Evolutionary conservation across 208 protist genomes (phyloP).

Genomic region (Wallacemonas sp.): DNA sequence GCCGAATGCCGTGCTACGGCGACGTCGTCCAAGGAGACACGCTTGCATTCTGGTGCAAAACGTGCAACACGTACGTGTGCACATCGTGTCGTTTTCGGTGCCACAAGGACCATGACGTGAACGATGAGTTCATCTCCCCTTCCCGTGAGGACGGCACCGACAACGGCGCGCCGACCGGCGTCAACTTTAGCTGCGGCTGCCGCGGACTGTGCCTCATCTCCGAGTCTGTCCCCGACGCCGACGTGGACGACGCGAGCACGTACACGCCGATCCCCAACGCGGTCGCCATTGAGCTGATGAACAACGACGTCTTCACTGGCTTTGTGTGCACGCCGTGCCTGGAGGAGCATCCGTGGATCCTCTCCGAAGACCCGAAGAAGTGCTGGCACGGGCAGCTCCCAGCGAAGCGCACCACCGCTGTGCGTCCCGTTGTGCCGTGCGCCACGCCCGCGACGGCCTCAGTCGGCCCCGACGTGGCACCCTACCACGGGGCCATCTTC

Average conservation of each 20-base stretch:
- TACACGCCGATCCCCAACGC: constrained; percentile 39
- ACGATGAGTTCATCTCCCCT: constrained; percentile 27
- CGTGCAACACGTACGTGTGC: constrained; percentile 75
- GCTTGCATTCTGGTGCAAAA: constrained; percentile 67
- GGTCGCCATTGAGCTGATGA: constrained; percentile 64
- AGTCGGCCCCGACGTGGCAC: constrained; percentile 33
- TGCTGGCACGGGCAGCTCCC: constrained; percentile 74
- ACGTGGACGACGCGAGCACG: constrained; percentile 37
- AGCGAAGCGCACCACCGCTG: constrained; percentile 17
- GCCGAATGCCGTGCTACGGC: constrained; percentile 77
- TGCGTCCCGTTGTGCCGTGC: constrained; percentile 48
- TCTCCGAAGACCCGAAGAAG: constrained; percentile 44
- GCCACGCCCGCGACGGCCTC: constrained; percentile 16
- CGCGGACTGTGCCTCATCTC: constrained; percentile 63
- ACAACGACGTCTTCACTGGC: constrained; percentile 76
- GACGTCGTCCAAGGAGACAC: constrained; percentile 71
- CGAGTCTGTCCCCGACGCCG: constrained; percentile 38
- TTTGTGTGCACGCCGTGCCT: constrained; percentile 82
- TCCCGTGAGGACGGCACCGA: constrained; percentile 48
- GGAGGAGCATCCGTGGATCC: constrained; percentile 81
- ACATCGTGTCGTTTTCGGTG: constrained; percentile 79
- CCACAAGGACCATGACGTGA: constrained; percentile 75
- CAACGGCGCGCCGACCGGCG: constrained; percentile 39
- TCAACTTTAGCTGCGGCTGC: constrained; percentile 81
- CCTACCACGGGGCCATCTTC: constrained; percentile 76